Base-by-base conservation (phyloP, 1,284 basidiomycete species). In the Singerocomus rubriflavus region DNA sequence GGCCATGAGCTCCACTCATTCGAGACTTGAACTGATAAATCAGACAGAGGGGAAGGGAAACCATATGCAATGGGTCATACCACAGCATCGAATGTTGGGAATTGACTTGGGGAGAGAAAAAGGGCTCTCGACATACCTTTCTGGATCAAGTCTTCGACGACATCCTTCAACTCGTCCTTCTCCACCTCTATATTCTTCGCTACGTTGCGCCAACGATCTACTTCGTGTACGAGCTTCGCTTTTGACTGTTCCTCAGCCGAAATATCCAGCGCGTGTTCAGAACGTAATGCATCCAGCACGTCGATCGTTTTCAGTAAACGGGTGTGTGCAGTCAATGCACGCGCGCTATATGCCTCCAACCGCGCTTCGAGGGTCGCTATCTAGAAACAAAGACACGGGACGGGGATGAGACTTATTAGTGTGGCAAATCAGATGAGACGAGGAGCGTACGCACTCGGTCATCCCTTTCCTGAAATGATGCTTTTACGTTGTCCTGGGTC, bases 1-100 rank as follows among this genome's bases (percentile, higher is more conserved):
- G 81, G 76, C 81, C 79, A 83, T 31, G 68, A 64, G 41, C 67
- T 74, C 56, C 74, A 76, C 57, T 81, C 74, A 53, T 76, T 76
- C 43, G 71, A 75, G 16, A 70, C 61, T 63, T 85, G 77, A 34
- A 84, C 84, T 84, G 27, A 53, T 3, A 36, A 46, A 16, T 11
- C 1, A 25, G 38, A 38, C 8, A 41, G 3, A 35, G 6, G 5
- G 26, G 7, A 5, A 4, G 7, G 21, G 16, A 30, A 38, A 12
- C 16, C 30, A 0, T 21, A 21, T 13, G 13, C 11, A 29, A 29
- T 17, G 21, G 21, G 21, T 31, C 50, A 46, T 29, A 34, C 30
- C 50, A 44, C 45, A 42, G 11, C 37, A 51, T 35, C 32, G 17
- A 45, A 57, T 17, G 27, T 29, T 27, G 29, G 21, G 27, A 17